phyloP scores from a whole-genome alignment of 345 rosid genomes.

The Nephelium lappaceum region DNA sequence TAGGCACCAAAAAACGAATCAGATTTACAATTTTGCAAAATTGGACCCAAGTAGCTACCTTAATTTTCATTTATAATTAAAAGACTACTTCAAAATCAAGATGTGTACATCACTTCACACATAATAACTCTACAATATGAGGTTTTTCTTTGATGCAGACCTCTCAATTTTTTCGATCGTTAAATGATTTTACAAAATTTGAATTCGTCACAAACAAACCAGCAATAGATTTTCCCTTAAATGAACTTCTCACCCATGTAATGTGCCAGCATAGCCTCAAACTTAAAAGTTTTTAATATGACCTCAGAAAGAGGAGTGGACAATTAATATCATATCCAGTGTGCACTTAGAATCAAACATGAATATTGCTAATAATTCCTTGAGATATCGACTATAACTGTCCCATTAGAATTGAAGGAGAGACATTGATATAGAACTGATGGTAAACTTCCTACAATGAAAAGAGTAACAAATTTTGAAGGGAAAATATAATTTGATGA shows the following conservation, averaged over 20 bases:
- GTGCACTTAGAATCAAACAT: not conserved
- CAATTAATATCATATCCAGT: too few relatives aligned
- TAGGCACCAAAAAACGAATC: not conserved
- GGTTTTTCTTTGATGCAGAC: not conserved
- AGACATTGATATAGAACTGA: too few relatives aligned
- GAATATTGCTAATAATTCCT: not conserved
- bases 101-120: not conserved
- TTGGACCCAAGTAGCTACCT: too few relatives aligned
- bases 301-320: too few relatives aligned
- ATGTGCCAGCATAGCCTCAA: not conserved
- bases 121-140: not conserved
- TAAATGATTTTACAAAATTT: not conserved
- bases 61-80: slow-evolving; percentile 2
- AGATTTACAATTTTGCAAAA: not conserved
- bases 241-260: not conserved
- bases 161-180: not conserved
- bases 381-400: too few relatives aligned
- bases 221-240: not conserved
- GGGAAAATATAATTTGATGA: too few relatives aligned
- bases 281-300: not conserved
- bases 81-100: not conserved
- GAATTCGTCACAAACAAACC: not conserved
- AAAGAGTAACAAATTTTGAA: too few relatives aligned
- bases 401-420: too few relatives aligned
- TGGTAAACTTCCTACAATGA: too few relatives aligned